Base-by-base conservation (phyloP, 139 green algal genomes). In the Picochlorum sp. region DNA sequence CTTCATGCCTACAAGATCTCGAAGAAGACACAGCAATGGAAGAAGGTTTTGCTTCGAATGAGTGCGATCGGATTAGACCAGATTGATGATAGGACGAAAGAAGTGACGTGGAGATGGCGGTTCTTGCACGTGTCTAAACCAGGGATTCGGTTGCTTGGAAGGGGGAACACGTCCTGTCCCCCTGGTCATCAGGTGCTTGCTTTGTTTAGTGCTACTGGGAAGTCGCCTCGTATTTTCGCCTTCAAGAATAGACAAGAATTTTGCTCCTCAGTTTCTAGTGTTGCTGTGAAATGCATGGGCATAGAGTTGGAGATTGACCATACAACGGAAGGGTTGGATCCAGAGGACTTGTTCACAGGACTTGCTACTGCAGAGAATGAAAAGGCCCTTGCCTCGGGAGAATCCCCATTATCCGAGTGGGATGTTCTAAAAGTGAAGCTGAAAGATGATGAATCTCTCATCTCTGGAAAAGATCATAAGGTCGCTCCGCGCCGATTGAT, bases 321-420 rank as follows among this genome's bases (percentile, higher is more conserved):
- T 38, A 49, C 55, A 9, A 47, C 16, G 0, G 34, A 49, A 21
- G 7, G 44, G 13, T 37, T 77, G 57, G 45, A 6, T 37, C 64
- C 64, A 15, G 8, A 45, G 15, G 28, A 58, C 54, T 65, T 77
- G 70, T 57, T 77, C 54, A 57, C 31, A 49, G 49, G 57, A 16
- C 49, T 73, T 45, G 59, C 58, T 63, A 45, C 57, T 16, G 62
- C 67, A 9, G 67, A 77, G 44, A 69, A 63, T 9, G 62, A 70
- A 62, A 49, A 49, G 1, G 71, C 67, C 13, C 45, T 60, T 3
- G 50, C 55, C 15, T 37, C 65, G 2, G 63, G 26, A 2, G 82
- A 88, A 30, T 49, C 57, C 18, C 79, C 82, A 3, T 55, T 88
- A 21, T 72, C 71, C 2, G 64, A 86, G 64, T 87, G 83, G 85